Percentiles rank a stretch among this genome's conserved stretches.
phyloP scores from a whole-genome alignment of 768 basidiomycete species.

The Kockovaella imperatae region DNA sequence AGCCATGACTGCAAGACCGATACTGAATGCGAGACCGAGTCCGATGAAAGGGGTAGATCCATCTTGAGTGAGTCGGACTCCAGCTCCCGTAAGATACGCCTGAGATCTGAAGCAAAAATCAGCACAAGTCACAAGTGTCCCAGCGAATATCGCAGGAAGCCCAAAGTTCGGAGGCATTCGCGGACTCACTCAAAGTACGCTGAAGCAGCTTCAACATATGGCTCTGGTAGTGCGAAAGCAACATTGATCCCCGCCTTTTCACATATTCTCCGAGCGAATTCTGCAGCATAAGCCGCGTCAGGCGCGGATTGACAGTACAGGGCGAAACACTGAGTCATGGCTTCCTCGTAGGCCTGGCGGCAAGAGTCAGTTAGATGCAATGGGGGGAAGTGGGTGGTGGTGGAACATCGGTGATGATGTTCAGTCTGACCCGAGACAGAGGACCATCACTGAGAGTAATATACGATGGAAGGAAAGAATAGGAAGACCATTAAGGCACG shows the following conservation, averaged over 20 bases:
- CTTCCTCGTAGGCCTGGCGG: slow-evolving; percentile 6
- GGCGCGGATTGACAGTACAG: slow-evolving; percentile 19
- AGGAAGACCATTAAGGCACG: not conserved
- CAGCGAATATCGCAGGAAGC: no score
- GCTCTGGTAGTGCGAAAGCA: slow-evolving; percentile 15
- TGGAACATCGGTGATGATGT: not conserved
- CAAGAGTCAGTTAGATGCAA: not conserved
- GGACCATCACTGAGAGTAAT: no score
- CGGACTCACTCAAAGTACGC: slow-evolving; percentile 29
- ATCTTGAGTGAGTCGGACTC: no score
- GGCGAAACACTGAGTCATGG: slow-evolving; percentile 18
- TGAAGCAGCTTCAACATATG: slow-evolving; percentile 10
- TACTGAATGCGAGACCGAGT: no score
- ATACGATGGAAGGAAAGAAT: no score
- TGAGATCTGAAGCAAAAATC: no score
- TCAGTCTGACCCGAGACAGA: no score
- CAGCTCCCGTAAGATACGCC: no score
- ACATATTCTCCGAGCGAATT: slow-evolving; percentile 20
- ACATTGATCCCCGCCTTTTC: slow-evolving; percentile 24
- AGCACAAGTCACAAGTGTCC: no score
- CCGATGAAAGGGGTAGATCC: no score
- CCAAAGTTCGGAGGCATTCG: not conserved
- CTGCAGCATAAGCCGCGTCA: slow-evolving; percentile 29
- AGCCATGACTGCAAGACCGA: no score
- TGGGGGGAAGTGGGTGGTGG: not conserved